Evolutionary conservation across 768 basidiomycete genomes (phyloP), one percentile per base, ranked within the genome.

Genomic region (Boletus fagicola): DNA sequence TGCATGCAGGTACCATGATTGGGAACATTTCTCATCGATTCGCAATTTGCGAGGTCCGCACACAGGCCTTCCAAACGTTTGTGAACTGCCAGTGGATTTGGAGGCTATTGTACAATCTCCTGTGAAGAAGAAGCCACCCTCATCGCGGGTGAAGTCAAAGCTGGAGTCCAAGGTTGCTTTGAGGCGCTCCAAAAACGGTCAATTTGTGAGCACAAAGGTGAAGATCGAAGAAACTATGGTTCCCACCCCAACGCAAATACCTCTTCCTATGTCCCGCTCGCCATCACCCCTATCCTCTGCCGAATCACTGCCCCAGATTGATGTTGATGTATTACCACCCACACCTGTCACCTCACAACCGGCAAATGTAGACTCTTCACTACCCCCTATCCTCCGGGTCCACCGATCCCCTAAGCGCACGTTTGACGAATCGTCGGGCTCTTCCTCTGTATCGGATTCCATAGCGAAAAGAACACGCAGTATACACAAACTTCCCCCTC

Each of bases 1-100:
- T 12, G 48, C 40, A 26, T 30, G 46, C 65, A 91, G 90, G 31
- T 95, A 93, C 69, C 88, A 94, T 66, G 91, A 94, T 70, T 94
- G 91, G 90, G 93, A 96, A 67, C 94, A 96, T 69, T 96, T 94
- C 66, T 93, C 90, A 13, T 91, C 88, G n/a, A 90, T 96, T 57
- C 88, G 94, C 46, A 94, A 92, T 70, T 75, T 94, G 52, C 78
- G 78, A 16, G 94, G 94, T 2, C 94, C 93, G 0, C 92, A 94
- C 68, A 75, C 83, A 0, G 94, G 92, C 9, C 76, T 85, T 16
- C 90, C 91, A 4, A 72, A 74, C 52, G 83, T 92, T 2, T 66
- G 72, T 43, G 91, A 93, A 71, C 70, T 68, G 16, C 60, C 73
- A 20, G 68, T 75, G 10, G 65, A 67, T n/a, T 54, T 69, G 15